phyloP scores from a whole-genome alignment of 257 asterid genomes.

The Solanum chilense region DNA sequence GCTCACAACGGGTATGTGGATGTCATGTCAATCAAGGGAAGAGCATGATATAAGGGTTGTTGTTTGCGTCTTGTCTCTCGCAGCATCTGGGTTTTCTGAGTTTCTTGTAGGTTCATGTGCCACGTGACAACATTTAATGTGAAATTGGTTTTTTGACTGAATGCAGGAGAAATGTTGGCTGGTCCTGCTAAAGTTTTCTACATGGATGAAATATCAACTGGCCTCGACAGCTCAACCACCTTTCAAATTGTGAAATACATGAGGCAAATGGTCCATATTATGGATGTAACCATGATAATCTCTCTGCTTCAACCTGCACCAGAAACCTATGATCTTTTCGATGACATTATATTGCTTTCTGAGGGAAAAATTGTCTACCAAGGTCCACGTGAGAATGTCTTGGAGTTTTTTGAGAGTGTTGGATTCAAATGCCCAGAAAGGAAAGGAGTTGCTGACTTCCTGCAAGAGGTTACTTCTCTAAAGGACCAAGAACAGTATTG shows the following conservation, averaged over 20 bases:
- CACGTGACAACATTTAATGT: background rate
- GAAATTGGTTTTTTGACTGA: background rate
- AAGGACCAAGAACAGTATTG: constrained; percentile 94
- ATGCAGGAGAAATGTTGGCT: constrained; percentile 87
- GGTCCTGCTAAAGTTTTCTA: constrained; percentile 94
- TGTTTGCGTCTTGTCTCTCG: background rate
- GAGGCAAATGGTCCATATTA: constrained; percentile 91
- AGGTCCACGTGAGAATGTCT: constrained; percentile 84
- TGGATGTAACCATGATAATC: constrained; percentile 87
- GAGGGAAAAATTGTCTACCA: constrained; percentile 78
- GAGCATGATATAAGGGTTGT: background rate
- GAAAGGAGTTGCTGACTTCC: constrained; percentile 91
- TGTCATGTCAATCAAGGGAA: background rate
- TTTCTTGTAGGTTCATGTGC: background rate
- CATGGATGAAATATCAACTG: constrained; percentile 99
- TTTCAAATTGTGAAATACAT: constrained; percentile 72
- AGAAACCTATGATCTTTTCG: constrained; percentile 82
- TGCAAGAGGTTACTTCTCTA: constrained; percentile 85
- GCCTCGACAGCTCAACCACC: constrained; percentile 94
- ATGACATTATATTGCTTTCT: constrained; percentile 70
- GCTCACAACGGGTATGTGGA: constrained; percentile 69
- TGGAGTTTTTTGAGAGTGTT: constrained; percentile 68
- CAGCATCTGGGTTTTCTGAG: background rate
- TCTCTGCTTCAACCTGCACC: constrained; percentile 98
- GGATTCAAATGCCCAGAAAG: constrained; percentile 92